Evolutionary conservation across 208 protist species (phyloP), one percentile per base, ranked within the genome.

Genomic region (Borovskyia barvae): DNA sequence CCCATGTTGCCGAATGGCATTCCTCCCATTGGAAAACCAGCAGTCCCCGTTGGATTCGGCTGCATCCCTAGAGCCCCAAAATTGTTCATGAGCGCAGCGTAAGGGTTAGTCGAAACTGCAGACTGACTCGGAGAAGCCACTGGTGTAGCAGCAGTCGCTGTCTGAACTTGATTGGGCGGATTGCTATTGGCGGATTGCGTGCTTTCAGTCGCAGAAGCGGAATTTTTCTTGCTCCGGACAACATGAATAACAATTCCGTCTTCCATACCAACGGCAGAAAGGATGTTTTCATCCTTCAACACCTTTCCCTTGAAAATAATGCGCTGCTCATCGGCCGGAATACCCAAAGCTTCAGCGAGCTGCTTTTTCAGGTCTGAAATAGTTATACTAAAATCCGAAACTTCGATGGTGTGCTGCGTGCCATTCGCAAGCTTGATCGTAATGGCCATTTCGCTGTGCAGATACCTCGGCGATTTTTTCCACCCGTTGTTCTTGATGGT

Each of bases 271-370:
- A 85, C 47, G 25, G 66, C 75, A 37, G 81, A 82, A 19, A 97
- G 75, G 36, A 90, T 47, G 40, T 85, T 74, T 3, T 67, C 71
- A 60, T 95, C 87, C 48, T 97, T 97, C 26, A 97, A 54, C 14
- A 97, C 85, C 47, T 92, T 93, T 0, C 88, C 92, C 7, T 75
- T 66, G 5, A 92, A 52, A 46, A 97, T 87, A 35, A 94, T 55
- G 11, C 92, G 76, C 64, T 97, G 92, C 40, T 93, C 82, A 39
- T 85, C 81, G 11, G 69, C 73, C 35, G 92, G 85, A 53, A 95
- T 92, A 12, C 81, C 71, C 26, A 90, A 62, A 5, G 49, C 54
- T 11, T 20, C 15, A 1, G 72, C 67, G 0, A 75, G 25, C 43
- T 87, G 49, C 26, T 86, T 80, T 49, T 94, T 95, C 9, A 97